phyloP scores from a whole-genome alignment of 345 rosid species.

The Clarkia xantiana region DNA sequence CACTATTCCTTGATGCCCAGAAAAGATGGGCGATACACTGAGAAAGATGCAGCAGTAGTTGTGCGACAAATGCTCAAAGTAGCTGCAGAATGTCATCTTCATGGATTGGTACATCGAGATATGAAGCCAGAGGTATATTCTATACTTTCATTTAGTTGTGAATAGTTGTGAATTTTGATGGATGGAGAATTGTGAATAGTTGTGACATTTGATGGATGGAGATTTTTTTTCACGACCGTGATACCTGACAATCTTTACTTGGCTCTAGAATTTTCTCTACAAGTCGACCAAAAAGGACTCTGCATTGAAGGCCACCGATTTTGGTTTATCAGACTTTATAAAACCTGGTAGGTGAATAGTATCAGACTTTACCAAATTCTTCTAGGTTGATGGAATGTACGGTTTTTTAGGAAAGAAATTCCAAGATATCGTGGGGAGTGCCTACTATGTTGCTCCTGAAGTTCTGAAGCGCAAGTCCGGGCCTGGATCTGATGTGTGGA shows the following conservation, averaged over 20 bases:
- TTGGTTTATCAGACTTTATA: slow-evolving; percentile 94
- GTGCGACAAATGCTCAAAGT: slow-evolving; percentile 72
- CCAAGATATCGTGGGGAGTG: slow-evolving; percentile 81
- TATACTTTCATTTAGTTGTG: background rate
- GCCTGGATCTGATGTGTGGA: slow-evolving; percentile 98
- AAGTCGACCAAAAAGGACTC: slow-evolving; percentile 69
- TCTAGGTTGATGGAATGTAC: background rate
- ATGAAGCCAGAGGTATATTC: slow-evolving; percentile 87
- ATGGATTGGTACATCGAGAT: slow-evolving; percentile 85
- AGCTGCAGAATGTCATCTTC: slow-evolving; percentile 88
- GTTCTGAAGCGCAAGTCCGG: slow-evolving; percentile 86
- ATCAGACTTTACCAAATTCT: too few relatives aligned
- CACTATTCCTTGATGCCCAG: slow-evolving; percentile 15
- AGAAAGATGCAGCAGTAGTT: slow-evolving; percentile 56
- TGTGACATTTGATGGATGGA: too few relatives aligned
- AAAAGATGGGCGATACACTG: slow-evolving; percentile 62
- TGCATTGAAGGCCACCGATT: slow-evolving; percentile 79
- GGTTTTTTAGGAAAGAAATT: slow-evolving; percentile 58
- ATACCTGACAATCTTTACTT: slow-evolving; percentile 1
- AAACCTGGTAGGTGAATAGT: slow-evolving; percentile 46
- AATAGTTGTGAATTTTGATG: too few relatives aligned
- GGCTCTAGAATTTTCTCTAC: slow-evolving; percentile 69
- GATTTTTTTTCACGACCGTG: too few relatives aligned
- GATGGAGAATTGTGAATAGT: too few relatives aligned
- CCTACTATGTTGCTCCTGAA: slow-evolving; percentile 95